Evolutionary conservation across 2,329 filamentous ascomycete species (phyloP).

Genomic region (Colletotrichum gloeosporioides): DNA sequence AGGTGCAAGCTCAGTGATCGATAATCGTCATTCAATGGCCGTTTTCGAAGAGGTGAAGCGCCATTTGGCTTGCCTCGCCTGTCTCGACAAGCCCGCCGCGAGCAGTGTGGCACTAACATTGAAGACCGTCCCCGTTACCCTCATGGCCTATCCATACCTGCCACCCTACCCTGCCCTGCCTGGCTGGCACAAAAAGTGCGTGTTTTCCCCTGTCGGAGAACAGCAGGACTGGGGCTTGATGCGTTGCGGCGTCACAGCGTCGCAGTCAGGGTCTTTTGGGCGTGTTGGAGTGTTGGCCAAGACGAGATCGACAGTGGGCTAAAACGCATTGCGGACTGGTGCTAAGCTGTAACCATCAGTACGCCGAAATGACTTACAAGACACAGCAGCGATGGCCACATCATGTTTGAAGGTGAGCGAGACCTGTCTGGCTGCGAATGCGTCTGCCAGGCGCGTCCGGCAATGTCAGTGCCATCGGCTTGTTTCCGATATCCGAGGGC

Average conservation of each 20-base stretch:
- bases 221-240: neutral
- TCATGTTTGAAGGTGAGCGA: constrained; percentile 1
- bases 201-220: neutral
- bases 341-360: neutral
- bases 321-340: constrained; percentile 1
- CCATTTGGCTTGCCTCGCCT: neutral
- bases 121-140: neutral
- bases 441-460: neutral
- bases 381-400: neutral
- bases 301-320: neutral
- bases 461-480: neutral
- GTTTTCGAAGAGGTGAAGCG: constrained; percentile 5
- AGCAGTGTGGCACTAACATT: neutral
- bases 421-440: neutral
- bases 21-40: neutral
- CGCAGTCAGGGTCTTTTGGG: neutral
- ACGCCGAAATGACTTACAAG: neutral
- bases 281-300: neutral
- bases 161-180: neutral
- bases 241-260: neutral
- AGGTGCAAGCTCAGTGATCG: neutral
- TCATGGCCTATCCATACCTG: neutral
- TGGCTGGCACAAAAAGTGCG: neutral
- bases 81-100: neutral
- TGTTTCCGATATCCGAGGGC: neutral